Conservation (phyloP, 768 basidiomycete species). For the Galerina marginata region DNA sequence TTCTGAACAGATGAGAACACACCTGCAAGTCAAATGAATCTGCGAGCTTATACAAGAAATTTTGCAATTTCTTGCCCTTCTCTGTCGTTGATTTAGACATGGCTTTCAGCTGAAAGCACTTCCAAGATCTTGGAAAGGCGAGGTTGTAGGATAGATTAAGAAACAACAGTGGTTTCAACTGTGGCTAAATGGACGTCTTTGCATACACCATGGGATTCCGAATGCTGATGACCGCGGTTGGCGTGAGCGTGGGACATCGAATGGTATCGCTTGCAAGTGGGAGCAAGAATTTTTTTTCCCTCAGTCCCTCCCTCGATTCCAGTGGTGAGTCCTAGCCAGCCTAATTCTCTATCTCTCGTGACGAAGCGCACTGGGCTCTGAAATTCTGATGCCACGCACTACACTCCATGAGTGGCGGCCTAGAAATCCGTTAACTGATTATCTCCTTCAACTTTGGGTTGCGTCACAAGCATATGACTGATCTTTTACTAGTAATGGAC, state of each 20-base stretch:
- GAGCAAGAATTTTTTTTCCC: no score
- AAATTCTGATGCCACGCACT: conserved; percentile 50
- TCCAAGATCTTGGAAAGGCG: neutral
- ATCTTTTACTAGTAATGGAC: conserved; percentile 23
- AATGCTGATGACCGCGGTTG: no score
- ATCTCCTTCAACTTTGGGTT: conserved; percentile 19
- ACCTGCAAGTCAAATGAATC: conserved; percentile 23
- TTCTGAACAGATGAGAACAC: neutral
- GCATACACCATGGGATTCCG: no score
- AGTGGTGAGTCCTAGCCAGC: neutral
- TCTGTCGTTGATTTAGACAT: conserved; percentile 2
- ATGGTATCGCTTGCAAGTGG: no score
- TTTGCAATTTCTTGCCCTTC: conserved; percentile 10
- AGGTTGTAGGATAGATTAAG: neutral
- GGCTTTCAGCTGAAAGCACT: neutral
- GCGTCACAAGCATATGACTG: conserved; percentile 16
- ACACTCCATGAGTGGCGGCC: conserved; percentile 54
- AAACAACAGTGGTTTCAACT: no score
- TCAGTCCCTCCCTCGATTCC: no score
- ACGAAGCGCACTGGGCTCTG: conserved; percentile 73
- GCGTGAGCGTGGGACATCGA: neutral
- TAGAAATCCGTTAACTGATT: conserved; percentile 60
- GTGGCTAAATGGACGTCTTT: no score
- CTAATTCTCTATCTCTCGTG: conserved; percentile 16
- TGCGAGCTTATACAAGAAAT: conserved; percentile 27